Evolutionary conservation across 2,329 filamentous ascomycete species (phyloP).

Genomic region (Colletotrichum tabaci): DNA sequence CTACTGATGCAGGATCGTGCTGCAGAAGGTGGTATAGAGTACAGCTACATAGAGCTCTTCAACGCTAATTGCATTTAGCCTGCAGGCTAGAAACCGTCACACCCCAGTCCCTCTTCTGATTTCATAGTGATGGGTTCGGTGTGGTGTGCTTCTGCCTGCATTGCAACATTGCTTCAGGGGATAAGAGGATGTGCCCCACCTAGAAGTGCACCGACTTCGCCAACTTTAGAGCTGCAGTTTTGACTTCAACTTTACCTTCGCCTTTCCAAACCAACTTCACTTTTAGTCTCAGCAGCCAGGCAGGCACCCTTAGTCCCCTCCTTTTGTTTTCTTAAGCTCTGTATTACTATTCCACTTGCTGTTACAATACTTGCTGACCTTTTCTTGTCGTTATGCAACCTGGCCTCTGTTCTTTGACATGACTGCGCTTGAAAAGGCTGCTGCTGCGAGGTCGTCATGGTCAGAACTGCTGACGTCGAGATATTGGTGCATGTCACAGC

Average conservation of each 20-base stretch:
- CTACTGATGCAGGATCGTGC: background rate
- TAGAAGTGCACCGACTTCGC: constrained; percentile 36
- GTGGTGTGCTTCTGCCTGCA: constrained; percentile 6
- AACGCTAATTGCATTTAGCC: constrained; percentile 35
- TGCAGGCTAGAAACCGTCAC: constrained; percentile 12
- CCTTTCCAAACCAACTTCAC: background rate
- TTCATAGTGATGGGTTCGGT: constrained; percentile 9
- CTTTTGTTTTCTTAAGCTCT: background rate
- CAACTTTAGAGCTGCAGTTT: constrained; percentile 6
- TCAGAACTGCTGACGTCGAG: constrained; percentile 57
- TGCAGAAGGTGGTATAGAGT: constrained; percentile 9
- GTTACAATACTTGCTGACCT: too few relatives aligned
- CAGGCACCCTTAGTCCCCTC: background rate
- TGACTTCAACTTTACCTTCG: background rate
- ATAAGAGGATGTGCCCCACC: constrained; percentile 21
- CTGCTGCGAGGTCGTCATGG: constrained; percentile 32
- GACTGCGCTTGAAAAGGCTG: background rate
- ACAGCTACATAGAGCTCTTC: constrained; percentile 29
- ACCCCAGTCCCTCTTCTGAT: constrained; percentile 14
- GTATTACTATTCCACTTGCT: background rate
- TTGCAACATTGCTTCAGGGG: constrained; percentile 22
- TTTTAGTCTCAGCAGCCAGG: background rate
- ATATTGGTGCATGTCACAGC: constrained; percentile 71
- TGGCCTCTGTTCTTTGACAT: constrained; percentile 20
- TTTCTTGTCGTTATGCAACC: background rate